A percentile compares a stretch with the other conserved stretches of the same genome.
Conservation (phyloP, 148 eudicot genomes). For the Silene conica region DNA sequence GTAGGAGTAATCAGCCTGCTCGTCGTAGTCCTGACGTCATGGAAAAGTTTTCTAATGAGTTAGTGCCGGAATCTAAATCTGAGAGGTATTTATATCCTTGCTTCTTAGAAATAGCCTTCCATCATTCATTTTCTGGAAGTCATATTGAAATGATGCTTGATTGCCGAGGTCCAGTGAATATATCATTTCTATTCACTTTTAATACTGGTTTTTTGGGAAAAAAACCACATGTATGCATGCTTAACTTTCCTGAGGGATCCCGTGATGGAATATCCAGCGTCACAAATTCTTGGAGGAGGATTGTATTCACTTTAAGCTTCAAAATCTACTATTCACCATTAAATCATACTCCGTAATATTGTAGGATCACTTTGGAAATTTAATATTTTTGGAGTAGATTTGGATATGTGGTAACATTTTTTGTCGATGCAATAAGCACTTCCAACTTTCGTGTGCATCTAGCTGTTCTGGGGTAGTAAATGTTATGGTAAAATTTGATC, state of each 20-base stretch:
- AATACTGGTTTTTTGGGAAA: background rate
- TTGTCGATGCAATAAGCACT: background rate
- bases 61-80: conserved; percentile 22
- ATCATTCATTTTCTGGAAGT: background rate
- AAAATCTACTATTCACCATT: background rate
- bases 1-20: conserved; percentile 21
- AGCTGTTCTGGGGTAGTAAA: conserved; percentile 2
- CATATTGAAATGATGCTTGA: background rate
- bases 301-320: background rate
- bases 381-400: no score
- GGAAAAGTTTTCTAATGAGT: conserved; percentile 19
- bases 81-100: conserved; percentile 32
- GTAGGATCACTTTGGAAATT: background rate
- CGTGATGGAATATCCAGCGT: background rate
- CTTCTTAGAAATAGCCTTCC: conserved; percentile 5
- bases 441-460: conserved; percentile 1
- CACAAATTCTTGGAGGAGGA: background rate
- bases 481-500: background rate
- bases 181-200: background rate
- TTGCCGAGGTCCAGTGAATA: background rate
- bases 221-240: background rate
- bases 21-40: conserved; percentile 23
- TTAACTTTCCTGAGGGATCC: background rate
- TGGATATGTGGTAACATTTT: background rate
- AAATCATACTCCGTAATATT: no score